Conservation (phyloP, 1,139 yeast species). For the Yamadazyma buinensis region DNA sequence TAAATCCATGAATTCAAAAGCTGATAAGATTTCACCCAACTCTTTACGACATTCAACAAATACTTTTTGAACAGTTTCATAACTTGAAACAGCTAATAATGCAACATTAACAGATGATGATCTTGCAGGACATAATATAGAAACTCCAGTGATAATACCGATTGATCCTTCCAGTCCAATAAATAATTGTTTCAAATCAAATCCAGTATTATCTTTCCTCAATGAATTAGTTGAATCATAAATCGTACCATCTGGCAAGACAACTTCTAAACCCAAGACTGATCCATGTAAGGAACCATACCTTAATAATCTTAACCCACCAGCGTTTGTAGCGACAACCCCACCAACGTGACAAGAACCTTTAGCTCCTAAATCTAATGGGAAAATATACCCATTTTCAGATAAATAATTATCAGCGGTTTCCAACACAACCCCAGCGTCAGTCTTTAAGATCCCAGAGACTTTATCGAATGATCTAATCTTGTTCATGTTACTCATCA, state of each 20-base stretch:
- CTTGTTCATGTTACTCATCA: conserved; percentile 68
- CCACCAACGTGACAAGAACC: conserved; percentile 98
- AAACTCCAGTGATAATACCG: conserved; percentile 87
- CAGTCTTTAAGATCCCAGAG: conserved; percentile 83
- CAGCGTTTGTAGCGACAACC: conserved; percentile 93
- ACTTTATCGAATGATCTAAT: conserved; percentile 77
- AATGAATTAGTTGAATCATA: conserved; percentile 76
- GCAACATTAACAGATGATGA: conserved; percentile 88
- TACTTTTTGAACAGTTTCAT: conserved; percentile 77
- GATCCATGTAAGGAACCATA: conserved; percentile 94
- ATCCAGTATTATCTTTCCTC: conserved; percentile 92
- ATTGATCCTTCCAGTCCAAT: conserved; percentile 93
- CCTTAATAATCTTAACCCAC: conserved; percentile 83
- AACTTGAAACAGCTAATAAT: conserved; percentile 76
- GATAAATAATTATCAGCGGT: conserved; percentile 76
- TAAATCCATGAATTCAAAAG: conserved; percentile 92
- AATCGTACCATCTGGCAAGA: conserved; percentile 83
- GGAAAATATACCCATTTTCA: conserved; percentile 85
- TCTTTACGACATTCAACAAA: conserved; percentile 78
- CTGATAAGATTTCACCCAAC: conserved; percentile 81
- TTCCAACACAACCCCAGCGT: conserved; percentile 89
- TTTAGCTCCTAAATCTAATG: conserved; percentile 93
- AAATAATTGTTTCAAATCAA: conserved; percentile 85
- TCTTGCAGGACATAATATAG: conserved; percentile 88
- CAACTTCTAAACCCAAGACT: conserved; percentile 89